A percentile compares a stretch with the other conserved stretches of the same genome.
Evolutionary conservation across 495 filamentous ascomycete species (phyloP).

Genomic region (Cairneyella variabilis): DNA sequence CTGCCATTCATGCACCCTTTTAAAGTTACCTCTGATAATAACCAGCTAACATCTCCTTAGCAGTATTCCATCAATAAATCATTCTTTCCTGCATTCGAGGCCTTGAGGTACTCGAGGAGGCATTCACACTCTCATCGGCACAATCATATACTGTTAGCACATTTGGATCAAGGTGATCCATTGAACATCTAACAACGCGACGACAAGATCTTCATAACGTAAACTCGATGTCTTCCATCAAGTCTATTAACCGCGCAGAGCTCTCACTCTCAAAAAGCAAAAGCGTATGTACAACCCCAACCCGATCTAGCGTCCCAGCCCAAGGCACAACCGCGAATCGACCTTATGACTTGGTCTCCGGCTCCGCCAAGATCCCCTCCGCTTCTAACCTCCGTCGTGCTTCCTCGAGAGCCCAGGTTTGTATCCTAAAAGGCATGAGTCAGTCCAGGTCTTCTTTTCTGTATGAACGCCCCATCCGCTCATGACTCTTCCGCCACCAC

Average conservation of each 20-base stretch:
- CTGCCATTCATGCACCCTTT: too few species aligned
- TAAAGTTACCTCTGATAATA: too few species aligned
- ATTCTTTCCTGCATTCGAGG: too few species aligned
- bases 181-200: slow-evolving; percentile 5
- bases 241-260: not conserved
- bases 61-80: too few species aligned
- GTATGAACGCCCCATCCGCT: not conserved
- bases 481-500: not conserved
- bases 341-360: slow-evolving; percentile 34
- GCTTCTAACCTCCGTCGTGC: slow-evolving; percentile 87
- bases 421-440: slow-evolving; percentile 62
- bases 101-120: too few species aligned
- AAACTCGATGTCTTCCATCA: not conserved
- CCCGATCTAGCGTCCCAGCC: not conserved
- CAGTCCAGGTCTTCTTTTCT: not conserved
- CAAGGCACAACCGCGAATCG: too few species aligned
- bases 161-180: too few species aligned
- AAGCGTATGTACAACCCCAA: slow-evolving; percentile 9
- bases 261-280: not conserved
- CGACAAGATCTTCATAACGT: not conserved
- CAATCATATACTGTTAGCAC: too few species aligned
- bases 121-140: too few species aligned
- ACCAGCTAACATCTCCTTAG: too few species aligned
- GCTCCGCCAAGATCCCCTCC: slow-evolving; percentile 88
- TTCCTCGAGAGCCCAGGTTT: slow-evolving; percentile 98